Evolutionary conservation across 2,329 filamentous ascomycete genomes (phyloP).

Genomic region (Colletotrichum costaricense): DNA sequence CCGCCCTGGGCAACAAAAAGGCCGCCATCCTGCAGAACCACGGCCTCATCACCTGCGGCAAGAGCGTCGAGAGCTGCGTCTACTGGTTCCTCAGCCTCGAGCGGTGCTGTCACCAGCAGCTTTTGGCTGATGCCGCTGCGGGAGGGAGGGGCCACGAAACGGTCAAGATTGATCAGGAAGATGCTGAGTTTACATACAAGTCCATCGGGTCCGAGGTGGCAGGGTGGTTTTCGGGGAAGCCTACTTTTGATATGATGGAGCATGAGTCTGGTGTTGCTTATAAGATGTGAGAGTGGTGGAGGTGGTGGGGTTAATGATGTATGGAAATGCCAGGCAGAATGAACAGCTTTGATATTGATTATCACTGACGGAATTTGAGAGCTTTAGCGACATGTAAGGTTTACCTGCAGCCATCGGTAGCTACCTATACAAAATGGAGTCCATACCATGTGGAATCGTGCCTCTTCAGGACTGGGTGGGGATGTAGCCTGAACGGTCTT

Average conservation of each 20-base stretch:
- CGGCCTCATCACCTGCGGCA: conserved; percentile 63
- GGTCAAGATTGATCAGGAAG: conserved; percentile 74
- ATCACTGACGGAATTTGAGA: too few species aligned
- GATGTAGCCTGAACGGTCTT: too few species aligned
- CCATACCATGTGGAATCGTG: too few species aligned
- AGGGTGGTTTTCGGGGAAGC: conserved; percentile 79
- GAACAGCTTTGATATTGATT: too few species aligned
- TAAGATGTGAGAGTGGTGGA: conserved; percentile 5
- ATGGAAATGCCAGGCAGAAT: not conserved
- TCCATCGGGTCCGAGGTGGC: conserved; percentile 69
- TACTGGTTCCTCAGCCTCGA: conserved; percentile 67
- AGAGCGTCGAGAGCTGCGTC: conserved; percentile 61
- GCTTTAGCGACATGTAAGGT: too few species aligned
- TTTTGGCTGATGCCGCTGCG: conserved; percentile 69
- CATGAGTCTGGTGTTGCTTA: conserved; percentile 25
- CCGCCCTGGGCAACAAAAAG: conserved; percentile 59
- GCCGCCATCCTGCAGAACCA: conserved; percentile 66
- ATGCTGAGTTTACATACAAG: conserved; percentile 76
- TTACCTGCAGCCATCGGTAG: too few species aligned
- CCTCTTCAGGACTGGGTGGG: too few species aligned
- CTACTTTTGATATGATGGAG: conserved; percentile 71
- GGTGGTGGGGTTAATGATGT: not conserved
- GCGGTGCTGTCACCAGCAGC: conserved; percentile 58
- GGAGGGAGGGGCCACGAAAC: conserved; percentile 72
- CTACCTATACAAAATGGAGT: too few species aligned